Evolutionary conservation across 23 red algal species (phyloP).

Genomic region (Porphyridium purpureum): DNA sequence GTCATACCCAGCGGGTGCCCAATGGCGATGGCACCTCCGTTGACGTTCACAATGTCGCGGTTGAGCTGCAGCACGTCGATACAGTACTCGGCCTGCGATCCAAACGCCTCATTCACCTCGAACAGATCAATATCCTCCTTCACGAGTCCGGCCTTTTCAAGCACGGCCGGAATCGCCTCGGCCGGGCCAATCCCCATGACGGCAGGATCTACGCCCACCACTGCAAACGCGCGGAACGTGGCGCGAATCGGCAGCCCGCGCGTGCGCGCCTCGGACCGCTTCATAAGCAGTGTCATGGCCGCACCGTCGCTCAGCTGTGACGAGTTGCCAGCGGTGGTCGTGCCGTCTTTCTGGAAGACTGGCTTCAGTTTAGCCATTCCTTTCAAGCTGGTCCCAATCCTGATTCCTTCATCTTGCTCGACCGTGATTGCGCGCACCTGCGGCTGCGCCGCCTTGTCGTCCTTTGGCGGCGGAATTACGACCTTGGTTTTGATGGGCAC

Average conservation of each 20-base stretch:
- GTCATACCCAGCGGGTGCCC: constrained; percentile 98
- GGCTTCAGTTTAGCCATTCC: constrained; percentile 58
- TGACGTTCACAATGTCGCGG: constrained; percentile 87
- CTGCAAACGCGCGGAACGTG: constrained; percentile 59
- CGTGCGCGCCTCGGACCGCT: constrained; percentile 67
- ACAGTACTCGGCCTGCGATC: constrained; percentile 83
- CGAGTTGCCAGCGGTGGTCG: constrained; percentile 90
- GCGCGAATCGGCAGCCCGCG: constrained; percentile 53
- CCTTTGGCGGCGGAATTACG: constrained; percentile 15
- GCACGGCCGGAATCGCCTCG: constrained; percentile 57
- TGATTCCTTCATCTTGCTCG: constrained; percentile 74
- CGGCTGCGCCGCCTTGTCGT: background rate
- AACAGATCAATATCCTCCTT: constrained; percentile 66
- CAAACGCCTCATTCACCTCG: constrained; percentile 99
- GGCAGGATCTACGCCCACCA: constrained; percentile 76
- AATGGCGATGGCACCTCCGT: constrained; percentile 92
- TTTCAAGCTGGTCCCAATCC: constrained; percentile 59
- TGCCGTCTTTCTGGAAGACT: constrained; percentile 73
- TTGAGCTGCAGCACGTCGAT: constrained; percentile 68
- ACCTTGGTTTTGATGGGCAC: constrained; percentile 73
- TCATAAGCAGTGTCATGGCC: constrained; percentile 82
- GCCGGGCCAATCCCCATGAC: constrained; percentile 97
- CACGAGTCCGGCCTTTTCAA: constrained; percentile 53
- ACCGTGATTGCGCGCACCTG: constrained; percentile 40
- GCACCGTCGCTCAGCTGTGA: constrained; percentile 98